phyloP scores from a whole-genome alignment of 106 monocot species.

The Narthecium ossifragum region DNA sequence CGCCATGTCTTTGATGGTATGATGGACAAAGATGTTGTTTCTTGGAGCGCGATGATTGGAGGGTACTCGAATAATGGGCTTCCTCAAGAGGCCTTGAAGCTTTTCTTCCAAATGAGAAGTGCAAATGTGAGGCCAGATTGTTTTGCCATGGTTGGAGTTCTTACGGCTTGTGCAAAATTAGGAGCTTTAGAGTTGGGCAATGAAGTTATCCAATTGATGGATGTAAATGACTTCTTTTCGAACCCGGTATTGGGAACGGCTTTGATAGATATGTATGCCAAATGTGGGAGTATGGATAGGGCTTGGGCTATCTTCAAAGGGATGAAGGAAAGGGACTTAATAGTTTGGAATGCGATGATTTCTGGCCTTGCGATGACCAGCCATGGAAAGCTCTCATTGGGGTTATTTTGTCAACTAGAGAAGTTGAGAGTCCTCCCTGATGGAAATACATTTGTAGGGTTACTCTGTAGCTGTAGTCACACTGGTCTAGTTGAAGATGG shows the following conservation, averaged over 20 bases:
- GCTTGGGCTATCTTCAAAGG: constrained; percentile 49
- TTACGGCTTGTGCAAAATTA: constrained; percentile 64
- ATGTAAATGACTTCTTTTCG: constrained; percentile 25
- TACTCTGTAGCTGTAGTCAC: constrained; percentile 67
- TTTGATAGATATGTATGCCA: constrained; percentile 81
- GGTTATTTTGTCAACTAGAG: constrained; percentile 47
- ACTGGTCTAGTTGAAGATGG: constrained; percentile 69
- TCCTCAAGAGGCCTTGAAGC: constrained; percentile 50
- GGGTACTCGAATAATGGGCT: constrained; percentile 74
- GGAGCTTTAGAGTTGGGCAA: constrained; percentile 64
- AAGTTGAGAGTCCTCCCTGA: constrained; percentile 33
- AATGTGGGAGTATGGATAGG: constrained; percentile 44
- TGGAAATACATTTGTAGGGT: constrained; percentile 57
- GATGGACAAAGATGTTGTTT: constrained; percentile 51
- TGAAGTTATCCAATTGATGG: constrained; percentile 17
- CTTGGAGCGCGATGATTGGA: constrained; percentile 79
- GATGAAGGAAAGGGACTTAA: constrained; percentile 39
- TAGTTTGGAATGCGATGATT: constrained; percentile 76
- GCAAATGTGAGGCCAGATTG: constrained; percentile 49
- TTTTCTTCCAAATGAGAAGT: constrained; percentile 54
- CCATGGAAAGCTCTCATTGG: constrained; percentile 41
- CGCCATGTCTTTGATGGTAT: constrained; percentile 51
- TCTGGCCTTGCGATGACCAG: constrained; percentile 69
- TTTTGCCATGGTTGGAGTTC: constrained; percentile 61
- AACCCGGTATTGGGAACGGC: constrained; percentile 72